Evolutionary conservation across 768 basidiomycete genomes (phyloP).

Genomic region (Tricholoma bakamatsutake): DNA sequence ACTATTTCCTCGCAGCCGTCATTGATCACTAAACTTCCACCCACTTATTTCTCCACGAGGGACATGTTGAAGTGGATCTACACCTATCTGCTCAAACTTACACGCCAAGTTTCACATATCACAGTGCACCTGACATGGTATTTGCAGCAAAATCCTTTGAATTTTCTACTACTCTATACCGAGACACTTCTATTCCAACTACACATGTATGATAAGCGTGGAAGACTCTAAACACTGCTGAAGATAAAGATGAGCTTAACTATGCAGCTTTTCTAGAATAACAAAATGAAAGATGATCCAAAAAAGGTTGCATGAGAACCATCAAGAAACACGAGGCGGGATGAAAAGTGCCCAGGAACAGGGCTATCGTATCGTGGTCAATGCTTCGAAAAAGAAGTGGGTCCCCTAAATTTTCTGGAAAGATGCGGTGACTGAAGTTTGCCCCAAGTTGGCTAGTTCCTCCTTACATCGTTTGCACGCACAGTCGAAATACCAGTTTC

Average conservation of each 20-base stretch:
- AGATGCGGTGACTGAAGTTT: background rate
- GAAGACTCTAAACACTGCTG: background rate
- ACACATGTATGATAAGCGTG: background rate
- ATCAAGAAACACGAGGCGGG: constrained; percentile 1
- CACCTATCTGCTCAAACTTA: background rate
- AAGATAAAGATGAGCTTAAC: background rate
- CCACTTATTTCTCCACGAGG: background rate
- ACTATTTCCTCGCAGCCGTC: background rate
- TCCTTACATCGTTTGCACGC: constrained; percentile 38
- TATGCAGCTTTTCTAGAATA: background rate
- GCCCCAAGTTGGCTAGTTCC: constrained; percentile 18
- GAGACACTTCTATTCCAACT: background rate
- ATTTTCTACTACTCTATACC: background rate
- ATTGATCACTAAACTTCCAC: background rate
- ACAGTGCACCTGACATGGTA: background rate
- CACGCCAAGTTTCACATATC: background rate
- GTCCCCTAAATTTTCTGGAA: background rate
- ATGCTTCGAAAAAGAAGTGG: background rate
- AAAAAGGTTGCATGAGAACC: background rate
- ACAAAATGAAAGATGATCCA: background rate
- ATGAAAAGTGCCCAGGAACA: background rate
- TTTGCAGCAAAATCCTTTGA: background rate
- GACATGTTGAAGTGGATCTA: background rate
- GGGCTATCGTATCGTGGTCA: background rate
- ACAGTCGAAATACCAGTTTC: constrained; percentile 56